Evolutionary conservation across 768 basidiomycete genomes (phyloP), one percentile per base, ranked within the genome.

Genomic region (Russula griseocarnosa): DNA sequence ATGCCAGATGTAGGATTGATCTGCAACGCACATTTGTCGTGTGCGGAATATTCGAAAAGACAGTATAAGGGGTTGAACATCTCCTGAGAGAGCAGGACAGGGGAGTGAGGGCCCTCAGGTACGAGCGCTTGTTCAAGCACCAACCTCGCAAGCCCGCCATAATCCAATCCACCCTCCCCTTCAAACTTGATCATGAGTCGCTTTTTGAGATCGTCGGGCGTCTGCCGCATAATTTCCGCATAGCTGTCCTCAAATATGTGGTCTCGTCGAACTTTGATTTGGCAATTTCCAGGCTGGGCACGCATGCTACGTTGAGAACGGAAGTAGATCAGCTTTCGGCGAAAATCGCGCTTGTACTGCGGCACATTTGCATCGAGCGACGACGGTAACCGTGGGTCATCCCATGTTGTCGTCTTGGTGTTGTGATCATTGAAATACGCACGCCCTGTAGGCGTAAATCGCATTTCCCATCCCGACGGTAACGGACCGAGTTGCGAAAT

Each of bases 21-120:
- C 76, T 99, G 97, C 32, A 99, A 87, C 11, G 96, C 98, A 74
- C 98, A 98, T 77, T 99, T 98, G 81, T 98, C 97, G 78, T 98
- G 96, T 22, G 97, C 96, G 1, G 97, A 98, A 76, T 98, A 98
- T 78, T 99, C 97, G 78, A 99, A 99, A 13, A 99, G 81, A 75
- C 95, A 98, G 78, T 99, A 98, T 83, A 98, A 98, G 26, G 97
- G 97, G 76, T 98, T 97, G 82, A 98, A 98, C 97, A 99, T 98
- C 77, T 98, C 97, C 74, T 99, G 97, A 36, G 96, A 98, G 54
- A 99, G 83, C 64, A 99, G 79, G 90, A 98, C 49, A 62, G 26
- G 55, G 11, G 24, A 32, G 63, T 47, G 40, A 56, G 30, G 26
- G 65, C 49, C 36, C 49, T 71, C 61, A 34, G 32, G 10, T 1